Conservation (phyloP, 2,329 filamentous ascomycete species). For the Ploettnerulaceae sp. region DNA sequence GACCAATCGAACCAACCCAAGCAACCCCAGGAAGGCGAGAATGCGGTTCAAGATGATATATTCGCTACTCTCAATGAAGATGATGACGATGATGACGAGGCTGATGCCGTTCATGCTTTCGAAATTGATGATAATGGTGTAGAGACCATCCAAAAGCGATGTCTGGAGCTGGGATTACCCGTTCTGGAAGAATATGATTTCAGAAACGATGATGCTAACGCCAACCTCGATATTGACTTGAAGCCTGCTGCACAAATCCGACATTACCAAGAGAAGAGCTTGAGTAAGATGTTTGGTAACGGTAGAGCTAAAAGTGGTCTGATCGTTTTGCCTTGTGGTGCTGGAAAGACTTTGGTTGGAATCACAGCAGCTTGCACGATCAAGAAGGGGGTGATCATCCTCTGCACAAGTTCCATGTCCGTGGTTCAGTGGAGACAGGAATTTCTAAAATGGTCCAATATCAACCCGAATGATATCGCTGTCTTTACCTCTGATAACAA, state of each 20-base stretch:
- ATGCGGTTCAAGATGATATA: constrained; percentile 60
- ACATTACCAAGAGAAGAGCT: constrained; percentile 91
- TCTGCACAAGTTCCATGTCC: constrained; percentile 97
- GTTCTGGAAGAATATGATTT: constrained; percentile 98
- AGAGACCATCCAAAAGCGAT: constrained; percentile 83
- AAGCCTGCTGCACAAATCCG: constrained; percentile 86
- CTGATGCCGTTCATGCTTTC: constrained; percentile 87
- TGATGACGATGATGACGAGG: constrained; percentile 76
- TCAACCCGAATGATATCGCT: constrained; percentile 86
- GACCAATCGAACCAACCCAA: constrained; percentile 36
- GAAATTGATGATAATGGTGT: constrained; percentile 80
- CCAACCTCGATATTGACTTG: constrained; percentile 89
- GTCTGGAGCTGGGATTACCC: constrained; percentile 78
- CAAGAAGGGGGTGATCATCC: constrained; percentile 91
- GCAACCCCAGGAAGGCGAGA: constrained; percentile 43
- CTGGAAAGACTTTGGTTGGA: constrained; percentile 95
- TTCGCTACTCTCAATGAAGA: constrained; percentile 71
- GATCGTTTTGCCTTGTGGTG: constrained; percentile 93
- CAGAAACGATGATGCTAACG: constrained; percentile 80
- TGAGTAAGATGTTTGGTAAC: constrained; percentile 99
- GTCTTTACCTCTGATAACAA: constrained; percentile 95
- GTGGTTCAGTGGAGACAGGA: constrained; percentile 96
- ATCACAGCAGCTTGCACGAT: constrained; percentile 97
- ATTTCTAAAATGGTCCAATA: constrained; percentile 99
- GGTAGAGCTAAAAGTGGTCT: constrained; percentile 95